phyloP scores from a whole-genome alignment of 768 basidiomycete genomes.

The Exidia glandulosa region DNA sequence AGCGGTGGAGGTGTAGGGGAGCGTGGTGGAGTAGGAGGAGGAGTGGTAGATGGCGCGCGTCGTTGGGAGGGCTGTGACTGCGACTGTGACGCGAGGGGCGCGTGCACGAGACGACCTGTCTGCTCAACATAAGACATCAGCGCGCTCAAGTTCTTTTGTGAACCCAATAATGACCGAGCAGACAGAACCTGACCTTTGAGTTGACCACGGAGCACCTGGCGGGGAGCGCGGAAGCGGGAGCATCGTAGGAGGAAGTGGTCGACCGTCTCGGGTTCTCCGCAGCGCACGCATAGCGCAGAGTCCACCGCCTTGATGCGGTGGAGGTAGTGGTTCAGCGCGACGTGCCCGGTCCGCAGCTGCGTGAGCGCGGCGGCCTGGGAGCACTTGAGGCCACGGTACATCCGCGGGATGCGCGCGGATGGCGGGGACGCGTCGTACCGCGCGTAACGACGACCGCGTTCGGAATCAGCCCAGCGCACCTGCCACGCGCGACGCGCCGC shows the following conservation, averaged over 20 bases:
- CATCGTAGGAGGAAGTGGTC: conserved; percentile 7
- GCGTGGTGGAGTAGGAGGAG: no score
- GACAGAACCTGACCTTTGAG: no score
- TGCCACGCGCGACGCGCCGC: background rate
- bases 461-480: background rate
- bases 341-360: conserved; percentile 8
- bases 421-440: background rate
- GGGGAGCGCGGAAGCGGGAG: background rate
- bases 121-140: no score
- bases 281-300: conserved; percentile 2
- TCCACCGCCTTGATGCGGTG: background rate
- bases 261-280: conserved; percentile 3
- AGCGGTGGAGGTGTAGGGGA: no score
- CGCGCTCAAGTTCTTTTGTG: no score
- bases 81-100: no score
- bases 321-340: conserved; percentile 6
- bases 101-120: no score
- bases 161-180: no score
- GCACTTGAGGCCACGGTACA: background rate
- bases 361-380: background rate
- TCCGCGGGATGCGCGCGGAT: background rate
- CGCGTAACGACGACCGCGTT: background rate
- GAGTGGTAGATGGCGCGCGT: no score
- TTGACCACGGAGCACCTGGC: no score
- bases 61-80: no score